Base-by-base conservation (phyloP, 192 early-diverging fungal genomes). In the Rhizophagus sp. region DNA sequence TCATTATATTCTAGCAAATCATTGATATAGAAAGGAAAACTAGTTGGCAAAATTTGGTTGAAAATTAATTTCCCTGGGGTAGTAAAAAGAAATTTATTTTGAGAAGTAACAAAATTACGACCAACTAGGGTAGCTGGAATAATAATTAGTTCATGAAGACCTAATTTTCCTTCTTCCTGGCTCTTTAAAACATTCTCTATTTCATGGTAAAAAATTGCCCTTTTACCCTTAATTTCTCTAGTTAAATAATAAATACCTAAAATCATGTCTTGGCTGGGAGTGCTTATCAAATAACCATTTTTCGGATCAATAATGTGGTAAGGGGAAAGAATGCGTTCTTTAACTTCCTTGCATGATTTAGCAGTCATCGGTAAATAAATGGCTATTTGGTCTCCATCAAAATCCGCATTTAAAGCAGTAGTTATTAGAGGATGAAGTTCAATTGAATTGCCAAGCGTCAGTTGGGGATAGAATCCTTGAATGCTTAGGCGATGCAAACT, bases 221-320 rank as follows among this genome's bases (percentile, higher is more conserved):
- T 74, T 15, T 74, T 47, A 10, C 27, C 22, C 25, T 74, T 74
- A 9, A 0, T 24, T 2, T 44, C 47, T 24, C 24, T 74, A 8
- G 72, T 74, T 74, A 74, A 50, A n/a, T 74, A 74, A 57, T 74
- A 74, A 74, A 74, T 7, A 1, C 72, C 72, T 44, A 74, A 74
- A 50, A 74, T 74, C 39, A 74, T 74, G 30, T 74, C 72, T 27
- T 74, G 72, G 17, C 17, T 74, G n/a, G 72, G 72, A 74, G 7
- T 24, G 25, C 3, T 17, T n/a, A 74, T 74, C 22, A 74, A 57
- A 57, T 74, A 24, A 57, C 72, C 72, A 74, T 74, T 74, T 50
- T 74, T 74, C 1, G 72, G 72, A n/a, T 74, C 72, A 44, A 74
- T 50, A 74, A 74, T 74, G 39, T 74, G 72, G 6, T 44, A n/a